Evolutionary conservation across 108 stramenopile genomes (phyloP).

Genomic region (Ochromonas danica): DNA sequence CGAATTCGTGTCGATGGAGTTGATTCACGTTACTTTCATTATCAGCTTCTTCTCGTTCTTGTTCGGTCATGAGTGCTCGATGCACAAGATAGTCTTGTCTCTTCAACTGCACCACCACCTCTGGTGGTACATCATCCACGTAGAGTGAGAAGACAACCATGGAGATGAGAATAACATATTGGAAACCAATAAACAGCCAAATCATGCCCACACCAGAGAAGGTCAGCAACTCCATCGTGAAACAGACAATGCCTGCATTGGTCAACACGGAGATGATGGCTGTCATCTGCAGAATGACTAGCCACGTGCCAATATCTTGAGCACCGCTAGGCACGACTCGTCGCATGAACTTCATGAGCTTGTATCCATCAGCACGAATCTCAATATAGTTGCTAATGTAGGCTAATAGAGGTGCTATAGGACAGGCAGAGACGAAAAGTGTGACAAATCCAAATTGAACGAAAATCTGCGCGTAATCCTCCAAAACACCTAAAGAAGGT

Average conservation of each 20-base stretch:
- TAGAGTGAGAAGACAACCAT: constrained; percentile 19
- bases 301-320: constrained; percentile 86
- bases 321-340: constrained; percentile 66
- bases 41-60: too few relatives aligned
- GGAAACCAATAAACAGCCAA: constrained; percentile 36
- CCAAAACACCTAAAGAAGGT: constrained; percentile 69
- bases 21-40: too few relatives aligned
- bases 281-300: constrained; percentile 87
- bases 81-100: constrained; percentile 21
- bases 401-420: constrained; percentile 83
- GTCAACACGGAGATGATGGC: constrained; percentile 87
- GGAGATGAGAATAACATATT: constrained; percentile 38
- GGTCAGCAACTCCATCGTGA: constrained; percentile 63
- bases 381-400: constrained; percentile 86
- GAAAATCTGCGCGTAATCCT: constrained; percentile 77
- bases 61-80: neutral
- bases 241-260: constrained; percentile 87
- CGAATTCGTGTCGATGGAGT: too few relatives aligned
- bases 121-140: constrained; percentile 40
- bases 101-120: constrained; percentile 41
- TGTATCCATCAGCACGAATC: constrained; percentile 93
- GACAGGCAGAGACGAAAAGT: constrained; percentile 91
- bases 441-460: constrained; percentile 77
- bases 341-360: constrained; percentile 57
- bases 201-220: constrained; percentile 29